phyloP scores from a whole-genome alignment of 768 basidiomycete genomes.

The Russula griseocarnosa region DNA sequence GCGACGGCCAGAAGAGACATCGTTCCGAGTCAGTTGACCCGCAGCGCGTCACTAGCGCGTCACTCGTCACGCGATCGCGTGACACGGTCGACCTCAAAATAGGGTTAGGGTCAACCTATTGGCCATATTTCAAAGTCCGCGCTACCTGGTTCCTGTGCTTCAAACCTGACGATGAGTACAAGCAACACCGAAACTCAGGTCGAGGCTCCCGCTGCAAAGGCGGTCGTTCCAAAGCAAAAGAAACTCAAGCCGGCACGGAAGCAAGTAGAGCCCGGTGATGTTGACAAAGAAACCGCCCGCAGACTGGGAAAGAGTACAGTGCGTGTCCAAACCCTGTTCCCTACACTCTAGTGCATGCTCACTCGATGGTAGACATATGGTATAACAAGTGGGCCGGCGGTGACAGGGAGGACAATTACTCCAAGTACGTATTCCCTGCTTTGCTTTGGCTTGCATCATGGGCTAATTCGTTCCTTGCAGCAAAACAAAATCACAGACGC shows the following conservation, averaged over 20 bases:
- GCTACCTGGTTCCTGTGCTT: background rate
- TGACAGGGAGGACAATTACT: conserved; percentile 93
- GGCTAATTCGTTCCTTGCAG: conserved; percentile 39
- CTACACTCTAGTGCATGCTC: background rate
- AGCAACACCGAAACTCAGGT: conserved; percentile 22
- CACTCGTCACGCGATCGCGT: too few relatives aligned
- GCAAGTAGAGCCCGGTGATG: conserved; percentile 86
- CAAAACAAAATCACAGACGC: conserved; percentile 91
- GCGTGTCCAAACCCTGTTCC: conserved; percentile 35
- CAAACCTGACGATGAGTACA: conserved; percentile 18
- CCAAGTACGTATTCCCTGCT: conserved; percentile 58
- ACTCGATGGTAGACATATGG: conserved; percentile 71
- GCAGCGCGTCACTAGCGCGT: background rate
- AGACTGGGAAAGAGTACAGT: conserved; percentile 98
- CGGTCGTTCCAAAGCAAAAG: conserved; percentile 40
- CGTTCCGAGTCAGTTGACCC: too few relatives aligned
- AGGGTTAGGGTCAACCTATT: conserved; percentile 15
- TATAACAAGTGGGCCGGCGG: conserved; percentile 99
- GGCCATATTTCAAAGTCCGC: background rate
- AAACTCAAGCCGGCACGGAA: conserved; percentile 90
- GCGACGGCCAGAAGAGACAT: conserved; percentile 21
- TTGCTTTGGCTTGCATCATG: background rate
- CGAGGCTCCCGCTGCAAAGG: conserved; percentile 2
- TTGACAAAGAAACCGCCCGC: conserved; percentile 83
- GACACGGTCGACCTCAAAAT: background rate